A percentile compares a stretch with the other conserved stretches of the same genome.
Evolutionary conservation across 257 asterid genomes (phyloP).

Genomic region (Ilex aquifolium): DNA sequence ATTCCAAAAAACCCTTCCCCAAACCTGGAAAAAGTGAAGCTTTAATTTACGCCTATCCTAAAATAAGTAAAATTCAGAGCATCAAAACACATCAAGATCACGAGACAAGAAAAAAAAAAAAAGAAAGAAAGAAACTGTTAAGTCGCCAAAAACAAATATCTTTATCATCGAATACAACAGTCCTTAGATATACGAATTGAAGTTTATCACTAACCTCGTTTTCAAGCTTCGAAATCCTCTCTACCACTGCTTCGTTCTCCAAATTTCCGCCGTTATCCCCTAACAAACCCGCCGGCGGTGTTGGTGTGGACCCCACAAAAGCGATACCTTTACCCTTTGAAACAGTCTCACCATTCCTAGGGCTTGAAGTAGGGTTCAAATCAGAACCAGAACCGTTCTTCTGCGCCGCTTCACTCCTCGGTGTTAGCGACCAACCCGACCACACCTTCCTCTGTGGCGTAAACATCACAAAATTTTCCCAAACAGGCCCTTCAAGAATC

Average conservation of each 20-base stretch:
- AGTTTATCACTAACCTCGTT: conserved; percentile 49
- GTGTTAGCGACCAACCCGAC: conserved; percentile 50
- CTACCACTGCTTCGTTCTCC: conserved; percentile 50
- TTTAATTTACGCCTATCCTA: not conserved
- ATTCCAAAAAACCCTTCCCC: too few relatives aligned
- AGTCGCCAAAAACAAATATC: not conserved
- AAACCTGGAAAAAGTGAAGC: not conserved
- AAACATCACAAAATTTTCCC: conserved; percentile 37
- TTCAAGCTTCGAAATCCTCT: conserved; percentile 54
- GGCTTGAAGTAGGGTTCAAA: conserved; percentile 21
- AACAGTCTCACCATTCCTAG: conserved; percentile 36
- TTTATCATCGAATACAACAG: not conserved
- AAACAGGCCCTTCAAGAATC: conserved; percentile 5
- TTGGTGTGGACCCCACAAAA: conserved; percentile 11
- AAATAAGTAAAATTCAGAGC: not conserved
- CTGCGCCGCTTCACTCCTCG: conserved; percentile 50
- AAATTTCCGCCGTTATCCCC: conserved; percentile 32
- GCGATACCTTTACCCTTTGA: conserved; percentile 46
- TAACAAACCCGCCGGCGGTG: conserved; percentile 5
- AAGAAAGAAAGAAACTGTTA: not conserved
- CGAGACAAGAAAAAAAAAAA: conserved; percentile 8
- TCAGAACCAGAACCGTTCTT: conserved; percentile 40
- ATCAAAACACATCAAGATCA: conserved; percentile 8
- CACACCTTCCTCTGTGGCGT: conserved; percentile 67
- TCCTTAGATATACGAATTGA: not conserved